These are phyloP conservation scores for Chenopodium suecicum DNA, from an alignment of 148 eudicot genomes.

Conservation along the genomic window DNA sequence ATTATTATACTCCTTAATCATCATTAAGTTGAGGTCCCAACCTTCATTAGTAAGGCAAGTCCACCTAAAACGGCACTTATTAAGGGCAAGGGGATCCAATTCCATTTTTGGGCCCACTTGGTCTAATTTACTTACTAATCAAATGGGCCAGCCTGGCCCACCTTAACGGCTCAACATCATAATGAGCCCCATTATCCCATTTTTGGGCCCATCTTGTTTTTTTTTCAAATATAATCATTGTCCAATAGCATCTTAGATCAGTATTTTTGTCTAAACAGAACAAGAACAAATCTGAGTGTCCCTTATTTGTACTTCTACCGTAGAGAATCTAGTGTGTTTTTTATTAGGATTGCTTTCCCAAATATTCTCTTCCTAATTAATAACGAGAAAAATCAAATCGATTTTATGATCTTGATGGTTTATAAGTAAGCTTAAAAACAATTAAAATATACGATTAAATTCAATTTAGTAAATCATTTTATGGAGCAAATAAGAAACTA, in stretches of 20 bases:
- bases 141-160: constrained; percentile 26
- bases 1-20: constrained; percentile 24
- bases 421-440: too few species aligned
- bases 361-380: background rate
- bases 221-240: constrained; percentile 3
- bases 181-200: constrained; percentile 20
- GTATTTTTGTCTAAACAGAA: background rate
- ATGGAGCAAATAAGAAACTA: too few species aligned
- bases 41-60: constrained; percentile 30
- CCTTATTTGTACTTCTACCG: background rate
- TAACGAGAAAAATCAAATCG: background rate
- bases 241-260: background rate
- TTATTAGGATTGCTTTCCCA: background rate
- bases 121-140: constrained; percentile 17
- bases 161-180: constrained; percentile 20
- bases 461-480: too few species aligned
- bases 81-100: constrained; percentile 23
- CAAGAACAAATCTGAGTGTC: background rate
- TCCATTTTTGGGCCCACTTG: constrained; percentile 18
- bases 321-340: background rate
- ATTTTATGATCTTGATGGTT: too few species aligned
- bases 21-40: constrained; percentile 27
- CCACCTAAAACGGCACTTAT: constrained; percentile 30
- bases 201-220: constrained; percentile 12
- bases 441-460: too few species aligned